A percentile compares a stretch with the other conserved stretches of the same genome.
Evolutionary conservation across 208 protist genomes (phyloP).

Genomic region (Trypanosoma melophagium): DNA sequence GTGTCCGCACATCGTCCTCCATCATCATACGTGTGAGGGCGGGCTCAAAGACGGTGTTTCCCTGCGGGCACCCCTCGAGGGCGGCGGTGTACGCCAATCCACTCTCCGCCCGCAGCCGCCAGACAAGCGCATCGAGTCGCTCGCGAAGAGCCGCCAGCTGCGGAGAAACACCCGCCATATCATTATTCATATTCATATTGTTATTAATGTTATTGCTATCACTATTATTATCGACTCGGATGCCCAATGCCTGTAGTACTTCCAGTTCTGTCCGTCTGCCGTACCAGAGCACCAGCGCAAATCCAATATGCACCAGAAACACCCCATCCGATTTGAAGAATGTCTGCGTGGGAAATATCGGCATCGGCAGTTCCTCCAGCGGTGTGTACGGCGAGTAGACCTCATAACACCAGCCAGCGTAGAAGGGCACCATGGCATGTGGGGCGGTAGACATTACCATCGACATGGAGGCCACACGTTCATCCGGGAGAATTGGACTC

Average conservation of each 20-base stretch:
- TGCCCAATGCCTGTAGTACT: conserved; percentile 52
- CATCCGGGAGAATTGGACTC: conserved; percentile 55
- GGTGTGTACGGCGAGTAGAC: conserved; percentile 61
- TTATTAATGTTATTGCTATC: too few species aligned
- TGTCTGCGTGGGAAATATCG: conserved; percentile 56
- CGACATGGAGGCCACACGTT: conserved; percentile 72
- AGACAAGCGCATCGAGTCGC: conserved; percentile 54
- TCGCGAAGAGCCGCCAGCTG: conserved; percentile 54
- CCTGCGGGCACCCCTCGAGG: conserved; percentile 52
- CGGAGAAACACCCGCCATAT: too few species aligned
- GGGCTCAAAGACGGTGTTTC: conserved; percentile 57
- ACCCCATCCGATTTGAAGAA: conserved; percentile 61
- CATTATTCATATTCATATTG: too few species aligned
- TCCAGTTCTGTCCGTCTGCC: conserved; percentile 42
- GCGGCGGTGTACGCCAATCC: conserved; percentile 36
- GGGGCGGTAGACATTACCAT: conserved; percentile 67
- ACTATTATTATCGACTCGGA: conserved; percentile 6
- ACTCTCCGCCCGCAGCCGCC: conserved; percentile 37
- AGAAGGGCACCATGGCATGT: conserved; percentile 65
- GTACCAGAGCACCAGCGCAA: conserved; percentile 74
- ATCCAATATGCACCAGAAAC: conserved; percentile 60
- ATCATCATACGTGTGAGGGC: conserved; percentile 65
- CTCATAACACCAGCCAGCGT: conserved; percentile 69
- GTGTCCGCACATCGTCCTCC: conserved; percentile 58
- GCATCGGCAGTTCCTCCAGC: conserved; percentile 46